A percentile compares a stretch with the other conserved stretches of the same genome.
Conservation (phyloP, 1,284 basidiomycete species). For the Sanghuangporus baumii region DNA sequence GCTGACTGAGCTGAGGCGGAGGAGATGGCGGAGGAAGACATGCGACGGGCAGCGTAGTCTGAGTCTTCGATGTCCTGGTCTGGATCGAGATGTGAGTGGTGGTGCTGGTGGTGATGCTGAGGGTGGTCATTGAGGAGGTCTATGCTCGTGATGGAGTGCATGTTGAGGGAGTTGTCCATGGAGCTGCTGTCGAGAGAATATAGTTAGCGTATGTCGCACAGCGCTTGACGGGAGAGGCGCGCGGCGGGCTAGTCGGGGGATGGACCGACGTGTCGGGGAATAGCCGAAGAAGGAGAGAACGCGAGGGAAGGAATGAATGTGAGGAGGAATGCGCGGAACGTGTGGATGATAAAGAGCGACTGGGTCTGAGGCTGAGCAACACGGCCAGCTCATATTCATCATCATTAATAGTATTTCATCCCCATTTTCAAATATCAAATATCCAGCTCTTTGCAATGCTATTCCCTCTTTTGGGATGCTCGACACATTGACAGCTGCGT, state of each 20-base stretch:
- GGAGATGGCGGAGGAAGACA: constrained; percentile 57
- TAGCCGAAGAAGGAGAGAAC: neutral
- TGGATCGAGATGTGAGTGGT: constrained; percentile 25
- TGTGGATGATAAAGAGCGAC: neutral
- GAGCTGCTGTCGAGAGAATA: neutral
- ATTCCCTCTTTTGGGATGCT: neutral
- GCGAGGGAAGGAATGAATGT: neutral
- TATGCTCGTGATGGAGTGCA: neutral
- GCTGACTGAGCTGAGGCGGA: constrained; percentile 34
- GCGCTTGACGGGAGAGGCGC: neutral
- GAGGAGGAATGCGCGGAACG: neutral
- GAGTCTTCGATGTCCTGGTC: constrained; percentile 2
- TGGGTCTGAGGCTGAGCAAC: neutral
- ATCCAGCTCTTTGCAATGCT: neutral
- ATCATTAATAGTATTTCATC: neutral
- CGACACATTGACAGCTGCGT: neutral
- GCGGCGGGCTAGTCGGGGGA: neutral
- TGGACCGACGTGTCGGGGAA: neutral
- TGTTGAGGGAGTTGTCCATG: neutral
- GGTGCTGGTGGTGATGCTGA: constrained; percentile 35
- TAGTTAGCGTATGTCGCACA: neutral
- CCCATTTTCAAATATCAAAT: neutral
- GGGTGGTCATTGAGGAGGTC: constrained; percentile 26
- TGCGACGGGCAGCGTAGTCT: constrained; percentile 46
- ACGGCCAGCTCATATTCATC: neutral